Conservation (phyloP, 2,329 filamentous ascomycete species). For the Cladosporium colombiae region DNA sequence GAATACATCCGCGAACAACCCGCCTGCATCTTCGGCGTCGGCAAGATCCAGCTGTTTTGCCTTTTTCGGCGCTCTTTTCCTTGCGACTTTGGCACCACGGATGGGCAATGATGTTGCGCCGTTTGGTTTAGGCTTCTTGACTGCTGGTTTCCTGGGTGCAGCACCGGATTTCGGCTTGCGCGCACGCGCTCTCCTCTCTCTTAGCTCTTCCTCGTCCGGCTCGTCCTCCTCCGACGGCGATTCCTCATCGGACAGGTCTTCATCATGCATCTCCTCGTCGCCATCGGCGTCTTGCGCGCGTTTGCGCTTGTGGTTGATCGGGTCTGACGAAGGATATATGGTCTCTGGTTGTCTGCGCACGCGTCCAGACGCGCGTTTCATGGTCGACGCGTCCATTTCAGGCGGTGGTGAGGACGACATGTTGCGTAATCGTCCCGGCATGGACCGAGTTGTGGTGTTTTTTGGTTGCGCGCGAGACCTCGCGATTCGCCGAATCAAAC, state of each 20-base stretch:
- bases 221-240: constrained; percentile 35
- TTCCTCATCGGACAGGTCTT: constrained; percentile 39
- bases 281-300: constrained; percentile 35
- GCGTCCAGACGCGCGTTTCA: constrained; percentile 66
- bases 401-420: constrained; percentile 27
- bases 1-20: constrained; percentile 64
- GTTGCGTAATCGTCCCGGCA: constrained; percentile 25
- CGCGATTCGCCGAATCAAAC: constrained; percentile 12
- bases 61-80: constrained; percentile 51
- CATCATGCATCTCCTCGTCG: constrained; percentile 39
- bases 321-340: constrained; percentile 32
- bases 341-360: constrained; percentile 38
- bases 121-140: constrained; percentile 59
- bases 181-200: constrained; percentile 29
- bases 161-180: constrained; percentile 34
- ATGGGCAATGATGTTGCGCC: constrained; percentile 57
- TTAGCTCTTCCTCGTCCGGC: constrained; percentile 40
- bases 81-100: constrained; percentile 45
- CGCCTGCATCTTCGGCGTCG: constrained; percentile 54
- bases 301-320: constrained; percentile 51
- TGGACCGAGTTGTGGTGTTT: constrained; percentile 14
- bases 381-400: constrained; percentile 44
- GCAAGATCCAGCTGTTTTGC: constrained; percentile 54
- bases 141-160: constrained; percentile 40
- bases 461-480: constrained; percentile 2